Base-by-base conservation (phyloP, 176 grass and related monocot species). In the Cocos nucifera region DNA sequence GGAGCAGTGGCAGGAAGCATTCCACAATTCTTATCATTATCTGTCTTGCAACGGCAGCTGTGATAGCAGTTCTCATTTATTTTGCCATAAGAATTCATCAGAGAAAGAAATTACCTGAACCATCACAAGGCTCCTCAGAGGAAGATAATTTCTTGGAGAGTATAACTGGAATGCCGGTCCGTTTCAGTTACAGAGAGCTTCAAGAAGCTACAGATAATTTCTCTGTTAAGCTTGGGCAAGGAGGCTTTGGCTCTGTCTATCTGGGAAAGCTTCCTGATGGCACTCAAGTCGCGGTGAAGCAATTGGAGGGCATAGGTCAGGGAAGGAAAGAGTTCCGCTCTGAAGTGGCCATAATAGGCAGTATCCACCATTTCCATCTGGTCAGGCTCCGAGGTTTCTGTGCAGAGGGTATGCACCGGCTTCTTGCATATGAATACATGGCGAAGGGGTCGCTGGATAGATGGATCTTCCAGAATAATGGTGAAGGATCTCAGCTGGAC, bases 301-400 rank as follows among this genome's bases (percentile, higher is more conserved):
- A 92, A 64, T 57, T 98, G 58, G 93, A 98, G 75, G 77, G 93
- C 7, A 83, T 98, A 63, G 87, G 93, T 22, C 93, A 98, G 72
- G 93, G 93, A 7, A 92, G 88, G 79, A 98, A 98, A 70, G 87
- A 98, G 56, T 98, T 98, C 61, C 84, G 82, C 4, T 70, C 93
- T 1, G 93, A 98, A 73, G 93, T 98, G 22, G 80, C 75, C 9
- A 98, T 89, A 59, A 92, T 98, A 49, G 93, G 93, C 62, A 88
- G 87, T 57, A 98, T 98, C 60, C 93, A 98, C 60, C 93, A 98
- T 63, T 88, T 98, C 73, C 88, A 98, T 75, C 76, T 98, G 51
- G 93, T 98, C 27, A 98, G 86, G 69, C 76, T 98, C 6, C 84
- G 81, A 49, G 84, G 93, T 57, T 98, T 92, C 56, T 98, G 84